Conservation (phyloP, 2,329 filamentous ascomycete genomes). For the Diplocarpon mali region DNA sequence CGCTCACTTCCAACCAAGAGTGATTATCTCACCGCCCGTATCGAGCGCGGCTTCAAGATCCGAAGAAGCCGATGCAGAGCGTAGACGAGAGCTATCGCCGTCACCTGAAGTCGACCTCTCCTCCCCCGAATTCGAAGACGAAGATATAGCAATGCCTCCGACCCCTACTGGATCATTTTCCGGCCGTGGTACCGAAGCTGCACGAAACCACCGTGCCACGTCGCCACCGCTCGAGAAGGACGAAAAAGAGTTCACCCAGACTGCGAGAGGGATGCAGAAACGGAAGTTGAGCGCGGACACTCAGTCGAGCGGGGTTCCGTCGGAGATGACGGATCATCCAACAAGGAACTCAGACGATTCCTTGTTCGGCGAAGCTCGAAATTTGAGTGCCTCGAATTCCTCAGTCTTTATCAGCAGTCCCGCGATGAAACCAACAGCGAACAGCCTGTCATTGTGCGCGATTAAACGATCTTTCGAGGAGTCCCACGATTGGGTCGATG, state of each 20-base stretch:
- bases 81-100: constrained; percentile 62
- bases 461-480: constrained; percentile 39
- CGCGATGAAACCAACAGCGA: constrained; percentile 37
- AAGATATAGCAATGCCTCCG: constrained; percentile 49
- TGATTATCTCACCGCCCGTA: constrained; percentile 73
- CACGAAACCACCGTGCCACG: constrained; percentile 58
- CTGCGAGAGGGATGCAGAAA: constrained; percentile 66
- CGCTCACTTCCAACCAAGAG: constrained; percentile 38
- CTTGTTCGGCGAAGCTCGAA: constrained; percentile 28
- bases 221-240: constrained; percentile 88
- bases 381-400: constrained; percentile 10
- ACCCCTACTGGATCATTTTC: constrained; percentile 57
- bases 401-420: constrained; percentile 40
- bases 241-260: constrained; percentile 94
- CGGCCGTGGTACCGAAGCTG: constrained; percentile 31
- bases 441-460: constrained; percentile 19
- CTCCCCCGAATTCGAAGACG: constrained; percentile 72
- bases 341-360: constrained; percentile 22
- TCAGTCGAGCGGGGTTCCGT: constrained; percentile 40
- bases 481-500: constrained; percentile 27
- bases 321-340: constrained; percentile 23
- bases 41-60: constrained; percentile 58
- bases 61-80: constrained; percentile 61
- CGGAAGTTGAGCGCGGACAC: constrained; percentile 45
- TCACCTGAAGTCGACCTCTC: constrained; percentile 92